Conservation (phyloP, 164 flowering plant species). For the Nelumbo lutea region DNA sequence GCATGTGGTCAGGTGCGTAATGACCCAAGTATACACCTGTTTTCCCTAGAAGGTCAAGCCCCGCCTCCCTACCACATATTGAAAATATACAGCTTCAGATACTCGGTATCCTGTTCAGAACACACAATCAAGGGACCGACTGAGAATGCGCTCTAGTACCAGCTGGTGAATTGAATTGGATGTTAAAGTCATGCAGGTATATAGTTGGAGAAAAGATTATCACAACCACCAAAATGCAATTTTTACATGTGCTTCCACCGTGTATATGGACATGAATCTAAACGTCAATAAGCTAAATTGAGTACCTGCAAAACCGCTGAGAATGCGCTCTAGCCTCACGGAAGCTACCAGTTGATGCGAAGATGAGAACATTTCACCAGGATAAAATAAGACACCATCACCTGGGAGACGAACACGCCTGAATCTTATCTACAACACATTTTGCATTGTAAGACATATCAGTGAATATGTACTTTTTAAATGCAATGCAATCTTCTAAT, state of each 20-base stretch:
- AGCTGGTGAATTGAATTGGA: no score
- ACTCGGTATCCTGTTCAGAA: slow-evolving; percentile 67
- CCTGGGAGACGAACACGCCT: slow-evolving; percentile 97
- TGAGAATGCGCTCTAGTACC: no score
- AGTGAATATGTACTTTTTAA: neutral
- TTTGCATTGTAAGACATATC: neutral
- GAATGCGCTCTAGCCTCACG: slow-evolving; percentile 72
- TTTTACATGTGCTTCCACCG: no score
- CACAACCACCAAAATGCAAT: no score
- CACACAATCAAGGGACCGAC: neutral
- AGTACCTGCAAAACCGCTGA: slow-evolving; percentile 93
- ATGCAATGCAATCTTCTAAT: neutral
- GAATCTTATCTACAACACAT: slow-evolving; percentile 61
- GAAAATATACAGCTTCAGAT: slow-evolving; percentile 72
- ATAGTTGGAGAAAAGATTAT: no score
- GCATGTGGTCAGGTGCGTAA: slow-evolving; percentile 77
- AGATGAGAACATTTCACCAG: slow-evolving; percentile 84
- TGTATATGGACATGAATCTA: neutral
- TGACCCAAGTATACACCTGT: slow-evolving; percentile 83
- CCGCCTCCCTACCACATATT: slow-evolving; percentile 73
- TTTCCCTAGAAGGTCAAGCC: slow-evolving; percentile 66
- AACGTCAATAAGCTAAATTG: neutral
- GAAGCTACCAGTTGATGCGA: slow-evolving; percentile 81
- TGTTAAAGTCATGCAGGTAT: no score
- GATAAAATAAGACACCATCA: slow-evolving; percentile 91